These are phyloP conservation scores for Shiraia sp. DNA, from an alignment of 2,329 filamentous ascomycete genomes.

Conservation along the genomic window DNA sequence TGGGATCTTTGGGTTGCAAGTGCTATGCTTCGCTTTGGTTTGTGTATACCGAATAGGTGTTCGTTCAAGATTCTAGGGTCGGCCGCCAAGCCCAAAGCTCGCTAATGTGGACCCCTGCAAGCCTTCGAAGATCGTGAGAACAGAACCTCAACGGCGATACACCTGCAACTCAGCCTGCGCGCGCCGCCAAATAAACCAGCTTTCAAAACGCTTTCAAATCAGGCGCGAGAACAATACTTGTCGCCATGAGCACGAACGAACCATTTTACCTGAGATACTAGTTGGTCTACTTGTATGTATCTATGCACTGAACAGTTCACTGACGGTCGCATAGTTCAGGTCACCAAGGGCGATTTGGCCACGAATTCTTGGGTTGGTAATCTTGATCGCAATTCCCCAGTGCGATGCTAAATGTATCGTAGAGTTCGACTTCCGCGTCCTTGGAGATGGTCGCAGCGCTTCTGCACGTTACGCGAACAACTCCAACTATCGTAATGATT, in stretches of 20 bases:
- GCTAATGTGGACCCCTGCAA: constrained; percentile 21
- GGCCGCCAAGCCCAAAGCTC: constrained; percentile 21
- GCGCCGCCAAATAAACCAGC: not conserved
- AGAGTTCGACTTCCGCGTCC: constrained; percentile 96
- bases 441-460: constrained; percentile 90
- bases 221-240: constrained; percentile 7
- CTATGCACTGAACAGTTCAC: not conserved
- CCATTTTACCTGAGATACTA: constrained; percentile 98
- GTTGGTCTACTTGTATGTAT: constrained; percentile 58
- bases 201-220: not conserved
- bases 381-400: not conserved
- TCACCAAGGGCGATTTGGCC: constrained; percentile 94
- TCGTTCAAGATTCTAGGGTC: constrained; percentile 36
- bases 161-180: not conserved
- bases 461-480: constrained; percentile 98
- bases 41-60: constrained; percentile 41
- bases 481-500: constrained; percentile 98
- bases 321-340: constrained; percentile 71
- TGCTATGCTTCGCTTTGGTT: constrained; percentile 28
- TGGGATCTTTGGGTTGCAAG: constrained; percentile 17
- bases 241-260: constrained; percentile 71
- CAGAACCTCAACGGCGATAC: not conserved
- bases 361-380: constrained; percentile 87
- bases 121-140: constrained; percentile 29
- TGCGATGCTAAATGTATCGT: constrained; percentile 10